These are phyloP conservation scores for Chlorella ohadii DNA, from an alignment of 139 green algal genomes.

Conservation along the genomic window DNA sequence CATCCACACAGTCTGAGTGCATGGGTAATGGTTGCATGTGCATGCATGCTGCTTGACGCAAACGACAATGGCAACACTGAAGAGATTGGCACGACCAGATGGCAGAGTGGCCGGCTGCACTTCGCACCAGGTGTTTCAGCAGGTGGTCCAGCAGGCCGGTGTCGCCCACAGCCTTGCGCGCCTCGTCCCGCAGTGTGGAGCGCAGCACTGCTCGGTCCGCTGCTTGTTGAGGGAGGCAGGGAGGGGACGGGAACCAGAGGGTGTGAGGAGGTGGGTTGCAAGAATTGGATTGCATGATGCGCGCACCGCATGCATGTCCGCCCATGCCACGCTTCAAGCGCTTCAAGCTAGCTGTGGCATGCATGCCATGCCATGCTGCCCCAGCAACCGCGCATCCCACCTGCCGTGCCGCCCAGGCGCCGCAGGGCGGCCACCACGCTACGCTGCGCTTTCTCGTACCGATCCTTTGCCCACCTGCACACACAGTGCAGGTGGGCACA, in stretches of 20 bases:
- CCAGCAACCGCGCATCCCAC: background rate
- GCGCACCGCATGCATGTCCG: too few species aligned
- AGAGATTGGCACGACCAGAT: too few species aligned
- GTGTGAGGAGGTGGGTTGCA: too few species aligned
- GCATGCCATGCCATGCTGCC: too few species aligned
- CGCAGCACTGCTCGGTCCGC: conserved; percentile 55
- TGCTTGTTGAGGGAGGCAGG: background rate
- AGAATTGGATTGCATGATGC: too few species aligned
- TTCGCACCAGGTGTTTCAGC: conserved; percentile 67
- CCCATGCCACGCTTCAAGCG: too few species aligned
- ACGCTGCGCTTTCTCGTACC: conserved; percentile 57
- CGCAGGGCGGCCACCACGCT: conserved; percentile 60
- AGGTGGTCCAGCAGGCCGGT: conserved; percentile 74
- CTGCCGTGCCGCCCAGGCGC: conserved; percentile 21
- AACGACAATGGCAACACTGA: too few species aligned
- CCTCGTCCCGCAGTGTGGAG: conserved; percentile 61
- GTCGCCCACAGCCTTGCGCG: conserved; percentile 63
- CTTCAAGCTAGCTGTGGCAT: too few species aligned
- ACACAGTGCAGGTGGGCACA: background rate
- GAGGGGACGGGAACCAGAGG: background rate
- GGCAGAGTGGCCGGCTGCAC: too few species aligned
- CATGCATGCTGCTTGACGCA: too few species aligned
- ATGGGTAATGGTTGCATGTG: too few species aligned
- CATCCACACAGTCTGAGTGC: too few species aligned
- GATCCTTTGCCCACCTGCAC: conserved; percentile 44